phyloP scores from a whole-genome alignment of 345 rosid genomes.

The Brassica cretica region DNA sequence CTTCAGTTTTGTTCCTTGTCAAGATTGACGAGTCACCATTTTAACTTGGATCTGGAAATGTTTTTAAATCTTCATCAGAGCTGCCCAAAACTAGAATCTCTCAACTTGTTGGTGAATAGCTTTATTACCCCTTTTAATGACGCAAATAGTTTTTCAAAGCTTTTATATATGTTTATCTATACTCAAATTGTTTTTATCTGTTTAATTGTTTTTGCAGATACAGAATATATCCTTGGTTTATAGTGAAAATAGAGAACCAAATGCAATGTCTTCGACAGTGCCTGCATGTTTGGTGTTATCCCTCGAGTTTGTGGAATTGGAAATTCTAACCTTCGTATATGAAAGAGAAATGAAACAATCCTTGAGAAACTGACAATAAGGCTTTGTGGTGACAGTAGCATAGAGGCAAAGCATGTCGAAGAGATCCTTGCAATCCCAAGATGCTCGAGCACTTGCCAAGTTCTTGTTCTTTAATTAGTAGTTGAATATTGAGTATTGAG shows the following conservation, averaged over 20 bases:
- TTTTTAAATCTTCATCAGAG: neutral
- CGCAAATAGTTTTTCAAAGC: neutral
- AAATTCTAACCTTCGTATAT: neutral
- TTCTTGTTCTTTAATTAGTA: neutral
- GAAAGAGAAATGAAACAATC: neutral
- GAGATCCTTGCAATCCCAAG: neutral
- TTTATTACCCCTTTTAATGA: neutral
- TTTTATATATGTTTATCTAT: neutral
- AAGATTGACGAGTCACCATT: no score
- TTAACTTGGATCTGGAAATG: neutral
- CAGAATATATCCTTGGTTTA: neutral
- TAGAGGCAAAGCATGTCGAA: neutral
- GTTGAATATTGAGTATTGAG: neutral
- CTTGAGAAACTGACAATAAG: neutral
- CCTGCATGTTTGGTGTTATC: neutral
- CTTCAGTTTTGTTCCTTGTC: neutral
- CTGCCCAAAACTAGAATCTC: conserved; percentile 7
- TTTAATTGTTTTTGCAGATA: neutral
- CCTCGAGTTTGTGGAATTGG: neutral
- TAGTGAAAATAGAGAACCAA: neutral
- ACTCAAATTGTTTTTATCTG: neutral
- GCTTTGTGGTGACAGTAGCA: neutral
- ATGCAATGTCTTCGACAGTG: neutral
- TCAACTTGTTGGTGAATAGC: neutral
- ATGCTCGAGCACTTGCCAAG: neutral